Evolutionary conservation across 306 rosid genomes (phyloP).

Genomic region (Glycine latifolia): DNA sequence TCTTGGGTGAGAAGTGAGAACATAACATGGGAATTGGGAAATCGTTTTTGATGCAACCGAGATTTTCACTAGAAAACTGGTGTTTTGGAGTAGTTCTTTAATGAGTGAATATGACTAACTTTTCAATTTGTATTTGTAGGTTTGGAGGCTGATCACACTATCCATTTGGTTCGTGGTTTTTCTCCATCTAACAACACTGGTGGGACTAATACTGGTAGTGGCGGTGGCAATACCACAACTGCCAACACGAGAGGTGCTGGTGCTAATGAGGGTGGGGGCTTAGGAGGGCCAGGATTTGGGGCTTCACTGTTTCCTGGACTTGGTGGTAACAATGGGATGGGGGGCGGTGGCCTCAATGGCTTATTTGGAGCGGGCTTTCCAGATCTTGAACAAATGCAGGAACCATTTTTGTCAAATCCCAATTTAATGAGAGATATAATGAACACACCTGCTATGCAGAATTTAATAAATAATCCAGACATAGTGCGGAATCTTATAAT

Average conservation of each 20-base stretch:
- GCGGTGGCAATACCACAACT: constrained; percentile 56
- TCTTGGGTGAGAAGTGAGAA: neutral
- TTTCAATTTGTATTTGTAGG: constrained; percentile 53
- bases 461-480: constrained; percentile 73
- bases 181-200: constrained; percentile 59
- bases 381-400: constrained; percentile 83
- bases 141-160: constrained; percentile 85
- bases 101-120: constrained; percentile 3
- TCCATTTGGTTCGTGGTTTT: constrained; percentile 86
- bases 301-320: constrained; percentile 74
- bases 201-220: constrained; percentile 52
- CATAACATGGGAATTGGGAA: constrained; percentile 6
- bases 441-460: constrained; percentile 82
- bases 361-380: constrained; percentile 74
- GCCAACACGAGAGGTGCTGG: constrained; percentile 58
- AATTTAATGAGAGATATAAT: constrained; percentile 77
- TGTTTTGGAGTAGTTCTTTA: constrained; percentile 7
- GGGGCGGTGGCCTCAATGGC: constrained; percentile 58
- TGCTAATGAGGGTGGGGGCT: constrained; percentile 63
- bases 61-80: neutral
- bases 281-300: constrained; percentile 69
- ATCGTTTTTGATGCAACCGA: constrained; percentile 9
- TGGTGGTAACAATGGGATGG: constrained; percentile 58
- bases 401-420: constrained; percentile 72
- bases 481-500: constrained; percentile 75